Evolutionary conservation across 2,329 filamentous ascomycete species (phyloP).

Genomic region (Aspergillus alliaceus): DNA sequence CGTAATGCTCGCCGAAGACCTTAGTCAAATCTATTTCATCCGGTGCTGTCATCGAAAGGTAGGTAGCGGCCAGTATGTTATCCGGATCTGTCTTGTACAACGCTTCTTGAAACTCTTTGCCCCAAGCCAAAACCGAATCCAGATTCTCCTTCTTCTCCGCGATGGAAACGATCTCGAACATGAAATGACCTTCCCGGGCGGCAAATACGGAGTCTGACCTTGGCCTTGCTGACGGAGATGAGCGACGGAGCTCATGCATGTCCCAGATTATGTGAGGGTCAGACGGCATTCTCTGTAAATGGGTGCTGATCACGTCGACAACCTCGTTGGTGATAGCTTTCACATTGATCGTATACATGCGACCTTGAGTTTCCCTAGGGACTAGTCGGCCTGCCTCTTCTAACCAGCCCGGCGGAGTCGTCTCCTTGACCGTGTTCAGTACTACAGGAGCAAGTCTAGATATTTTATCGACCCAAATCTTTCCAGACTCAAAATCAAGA

Average conservation of each 20-base stretch:
- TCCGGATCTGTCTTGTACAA: slow-evolving; percentile 3
- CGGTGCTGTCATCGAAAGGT: slow-evolving; percentile 10
- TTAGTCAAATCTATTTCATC: too few relatives aligned
- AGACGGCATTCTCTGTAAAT: background rate
- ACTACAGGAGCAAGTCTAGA: slow-evolving; percentile 10
- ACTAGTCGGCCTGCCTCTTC: slow-evolving; percentile 1
- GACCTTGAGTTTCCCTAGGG: slow-evolving; percentile 3
- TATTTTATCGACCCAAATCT: slow-evolving; percentile 16
- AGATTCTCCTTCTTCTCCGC: background rate
- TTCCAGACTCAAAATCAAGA: slow-evolving; percentile 10
- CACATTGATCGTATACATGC: slow-evolving; percentile 7
- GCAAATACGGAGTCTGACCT: slow-evolving; percentile 13
- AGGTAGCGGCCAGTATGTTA: slow-evolving; percentile 15
- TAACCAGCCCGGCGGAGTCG: slow-evolving; percentile 13
- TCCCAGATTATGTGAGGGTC: slow-evolving; percentile 14
- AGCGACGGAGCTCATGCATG: slow-evolving; percentile 19
- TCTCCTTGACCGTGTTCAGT: slow-evolving; percentile 14
- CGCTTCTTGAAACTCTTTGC: background rate
- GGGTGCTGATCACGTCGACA: slow-evolving; percentile 5
- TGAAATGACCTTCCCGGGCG: slow-evolving; percentile 19
- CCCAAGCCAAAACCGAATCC: slow-evolving; percentile 11
- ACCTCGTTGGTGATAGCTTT: slow-evolving; percentile 6
- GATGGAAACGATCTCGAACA: slow-evolving; percentile 19
- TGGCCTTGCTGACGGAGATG: slow-evolving; percentile 3
- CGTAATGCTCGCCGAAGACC: too few relatives aligned